Percentiles rank a stretch among this genome's conserved stretches.
Conservation (phyloP, 2,329 filamentous ascomycete genomes). For the Myriosclerotinia duriaeana region DNA sequence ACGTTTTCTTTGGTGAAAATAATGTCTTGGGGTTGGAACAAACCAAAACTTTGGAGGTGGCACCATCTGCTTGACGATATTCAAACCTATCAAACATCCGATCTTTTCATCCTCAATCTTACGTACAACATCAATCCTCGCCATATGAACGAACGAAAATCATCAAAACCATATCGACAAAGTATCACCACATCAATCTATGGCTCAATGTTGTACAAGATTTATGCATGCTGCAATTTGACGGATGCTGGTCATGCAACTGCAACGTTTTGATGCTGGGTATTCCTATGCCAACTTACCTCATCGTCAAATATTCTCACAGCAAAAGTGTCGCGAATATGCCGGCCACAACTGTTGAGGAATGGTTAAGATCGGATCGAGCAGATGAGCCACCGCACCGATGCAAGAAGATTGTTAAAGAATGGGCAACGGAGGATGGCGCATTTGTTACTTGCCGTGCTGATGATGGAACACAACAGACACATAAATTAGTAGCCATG, state of each 20-base stretch:
- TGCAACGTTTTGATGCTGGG: conserved; percentile 35
- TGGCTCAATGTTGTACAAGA: conserved; percentile 35
- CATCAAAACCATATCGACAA: conserved; percentile 5
- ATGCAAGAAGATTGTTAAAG: conserved; percentile 40
- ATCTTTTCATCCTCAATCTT: conserved; percentile 22
- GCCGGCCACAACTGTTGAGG: conserved; percentile 39
- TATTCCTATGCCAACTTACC: conserved; percentile 30
- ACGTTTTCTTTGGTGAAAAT: conserved; percentile 5
- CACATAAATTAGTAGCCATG: conserved; percentile 52
- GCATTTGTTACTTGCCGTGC: conserved; percentile 42
- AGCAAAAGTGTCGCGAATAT: conserved; percentile 32
- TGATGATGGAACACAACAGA: conserved; percentile 42
- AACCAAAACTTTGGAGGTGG: conserved; percentile 24
- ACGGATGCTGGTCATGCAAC: conserved; percentile 39
- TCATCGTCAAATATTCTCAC: conserved; percentile 28
- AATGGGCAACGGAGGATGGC: conserved; percentile 39
- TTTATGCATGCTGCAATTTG: conserved; percentile 41
- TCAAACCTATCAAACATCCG: conserved; percentile 20
- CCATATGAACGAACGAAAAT: conserved; percentile 14
- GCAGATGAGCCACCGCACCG: conserved; percentile 40
- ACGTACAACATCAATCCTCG: conserved; percentile 2
- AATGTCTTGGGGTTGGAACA: background rate
- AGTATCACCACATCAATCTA: conserved; percentile 23
- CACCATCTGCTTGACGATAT: conserved; percentile 26
- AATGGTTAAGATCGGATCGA: conserved; percentile 38